A percentile compares a stretch with the other conserved stretches of the same genome.
These are phyloP conservation scores for Malassezia sp. DNA, from an alignment of 1,284 basidiomycete species.

Conservation along the genomic window DNA sequence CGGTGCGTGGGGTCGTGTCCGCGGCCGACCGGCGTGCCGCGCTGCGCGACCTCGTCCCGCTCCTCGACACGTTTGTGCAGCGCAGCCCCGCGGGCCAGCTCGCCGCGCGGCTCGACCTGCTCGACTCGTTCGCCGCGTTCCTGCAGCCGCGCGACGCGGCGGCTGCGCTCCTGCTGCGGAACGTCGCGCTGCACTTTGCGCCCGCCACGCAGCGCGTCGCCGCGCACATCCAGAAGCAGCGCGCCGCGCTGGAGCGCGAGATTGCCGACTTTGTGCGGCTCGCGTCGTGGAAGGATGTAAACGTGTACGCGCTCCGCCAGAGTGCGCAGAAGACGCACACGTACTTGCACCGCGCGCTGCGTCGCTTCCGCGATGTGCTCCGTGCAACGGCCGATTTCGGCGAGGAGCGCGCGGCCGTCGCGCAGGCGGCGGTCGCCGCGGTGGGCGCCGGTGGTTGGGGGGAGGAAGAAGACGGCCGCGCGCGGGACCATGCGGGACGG, in stretches of 20 bases:
- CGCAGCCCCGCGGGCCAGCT: slow-evolving; percentile 77
- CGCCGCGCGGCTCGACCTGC: slow-evolving; percentile 58
- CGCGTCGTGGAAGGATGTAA: slow-evolving; percentile 96
- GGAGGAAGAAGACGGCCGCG: slow-evolving; percentile 1
- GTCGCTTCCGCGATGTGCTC: slow-evolving; percentile 81
- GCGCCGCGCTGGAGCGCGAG: slow-evolving; percentile 63
- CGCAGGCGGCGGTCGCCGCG: slow-evolving; percentile 19
- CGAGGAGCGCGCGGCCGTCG: slow-evolving; percentile 23
- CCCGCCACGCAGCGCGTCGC: slow-evolving; percentile 56
- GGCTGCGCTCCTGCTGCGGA: slow-evolving; percentile 50
- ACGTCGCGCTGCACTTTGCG: slow-evolving; percentile 59
- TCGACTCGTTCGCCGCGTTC: slow-evolving; percentile 57
- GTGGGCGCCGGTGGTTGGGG: slow-evolving; percentile 9
- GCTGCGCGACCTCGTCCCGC: slow-evolving; percentile 64
- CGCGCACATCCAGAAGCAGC: slow-evolving; percentile 55
- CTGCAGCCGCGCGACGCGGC: slow-evolving; percentile 7
- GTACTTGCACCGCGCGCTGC: slow-evolving; percentile 78
- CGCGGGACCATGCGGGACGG: too few species aligned
- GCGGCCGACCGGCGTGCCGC: slow-evolving; percentile 38
- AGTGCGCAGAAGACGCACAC: slow-evolving; percentile 84
- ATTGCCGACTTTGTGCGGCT: slow-evolving; percentile 78
- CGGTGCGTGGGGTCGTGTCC: slow-evolving; percentile 49
- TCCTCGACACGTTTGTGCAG: slow-evolving; percentile 70
- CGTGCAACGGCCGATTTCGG: slow-evolving; percentile 57
- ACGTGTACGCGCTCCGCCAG: slow-evolving; percentile 81